Base-by-base conservation (phyloP, 371 early-diverging fungal genomes). In the Coemansia sp. region DNA sequence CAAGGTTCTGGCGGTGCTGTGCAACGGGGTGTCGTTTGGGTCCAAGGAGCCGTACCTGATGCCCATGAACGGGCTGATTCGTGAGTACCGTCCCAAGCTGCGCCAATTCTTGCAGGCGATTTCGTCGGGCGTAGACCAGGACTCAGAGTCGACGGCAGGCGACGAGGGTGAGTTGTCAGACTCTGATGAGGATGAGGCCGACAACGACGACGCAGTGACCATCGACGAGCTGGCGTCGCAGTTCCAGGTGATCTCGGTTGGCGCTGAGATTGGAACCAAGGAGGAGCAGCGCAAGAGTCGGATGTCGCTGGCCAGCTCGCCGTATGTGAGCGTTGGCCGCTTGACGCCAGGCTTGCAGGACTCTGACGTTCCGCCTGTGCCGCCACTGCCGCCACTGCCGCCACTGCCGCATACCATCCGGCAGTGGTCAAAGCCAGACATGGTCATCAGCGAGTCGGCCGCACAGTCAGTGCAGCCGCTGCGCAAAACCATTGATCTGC, bases 11-110 rank as follows among this genome's bases (percentile, higher is more conserved):
- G 86, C 86, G 2, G 84, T 85, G 10, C 68, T 85, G 34, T 87
- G 85, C 71, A 87, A 87, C 55, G 86, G 85, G 54, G 80, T 84
- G n/a, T 84, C 85, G 54, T 87, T 87, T 74, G 85, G 85, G 1
- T 59, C 76, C 52, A 87, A 87, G 69, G 87, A 86, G 66, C 61
- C 70, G 33, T 84, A 82, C 60, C 70, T 87, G 55, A 72, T 80
- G 66, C 72, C 80, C 4, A 75, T 85, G 68, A 87, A 87, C 76
- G 75, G 61, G 1, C 82, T 82, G 55, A 71, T 87, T 52, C 81
- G 80, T 34, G 79, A 81, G 56, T 71, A 83, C 55, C 80, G 85
- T 26, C 77, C 72, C 20, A 77, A 68, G 31, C 61, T 77, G 39
- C 77, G 77, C 31, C 62, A 49, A 33, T 77, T 61, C 33, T 51